phyloP scores from a whole-genome alignment of 2,329 filamentous ascomycete genomes.

The Botrytis elliptica region DNA sequence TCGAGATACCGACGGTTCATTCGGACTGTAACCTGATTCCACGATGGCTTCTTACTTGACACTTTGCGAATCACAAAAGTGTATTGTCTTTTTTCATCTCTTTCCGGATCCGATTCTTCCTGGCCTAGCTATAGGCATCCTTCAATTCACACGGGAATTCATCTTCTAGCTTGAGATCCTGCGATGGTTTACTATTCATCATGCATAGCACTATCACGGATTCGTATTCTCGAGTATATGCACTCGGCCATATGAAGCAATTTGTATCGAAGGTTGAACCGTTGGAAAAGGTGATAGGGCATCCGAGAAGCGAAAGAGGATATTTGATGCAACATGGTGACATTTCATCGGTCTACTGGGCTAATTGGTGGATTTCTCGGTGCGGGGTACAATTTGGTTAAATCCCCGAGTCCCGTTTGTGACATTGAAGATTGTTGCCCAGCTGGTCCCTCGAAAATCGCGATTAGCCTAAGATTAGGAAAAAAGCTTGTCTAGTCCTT shows the following conservation, averaged over 20 bases:
- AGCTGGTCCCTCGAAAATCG: not conserved
- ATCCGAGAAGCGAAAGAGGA: not conserved
- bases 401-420: conserved; percentile 4
- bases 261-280: not conserved
- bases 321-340: not conserved
- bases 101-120: not conserved
- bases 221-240: not conserved
- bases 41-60: not conserved
- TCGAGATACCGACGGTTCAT: not conserved
- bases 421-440: conserved; percentile 7
- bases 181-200: not conserved
- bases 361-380: not conserved
- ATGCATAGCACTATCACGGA: conserved; percentile 2
- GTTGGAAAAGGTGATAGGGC: not conserved
- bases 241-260: not conserved
- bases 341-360: not conserved
- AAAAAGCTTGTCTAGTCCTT: conserved; percentile 13
- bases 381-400: conserved; percentile 10
- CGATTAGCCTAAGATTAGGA: not conserved
- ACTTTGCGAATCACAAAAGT: not conserved
- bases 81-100: not conserved
- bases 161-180: not conserved
- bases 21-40: not conserved
- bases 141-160: not conserved
- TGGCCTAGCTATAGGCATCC: not conserved